phyloP scores from a whole-genome alignment of 2,329 filamentous ascomycete genomes.

The Trichoderma sp. region DNA sequence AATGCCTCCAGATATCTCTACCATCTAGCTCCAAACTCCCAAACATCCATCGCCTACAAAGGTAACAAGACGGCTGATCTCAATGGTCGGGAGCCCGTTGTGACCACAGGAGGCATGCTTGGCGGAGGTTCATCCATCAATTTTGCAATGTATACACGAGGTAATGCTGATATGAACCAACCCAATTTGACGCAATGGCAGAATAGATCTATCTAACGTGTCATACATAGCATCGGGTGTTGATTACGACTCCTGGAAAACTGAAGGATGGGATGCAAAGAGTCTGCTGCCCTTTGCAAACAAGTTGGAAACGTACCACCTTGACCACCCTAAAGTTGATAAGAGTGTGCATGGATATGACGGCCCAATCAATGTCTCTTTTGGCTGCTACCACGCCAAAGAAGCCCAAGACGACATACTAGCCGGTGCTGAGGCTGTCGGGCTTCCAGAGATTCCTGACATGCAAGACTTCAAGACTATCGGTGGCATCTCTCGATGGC shows the following conservation, averaged over 20 bases:
- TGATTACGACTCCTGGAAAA: constrained; percentile 39
- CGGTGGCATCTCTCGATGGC: constrained; percentile 35
- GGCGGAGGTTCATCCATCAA: constrained; percentile 40
- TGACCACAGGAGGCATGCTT: constrained; percentile 32
- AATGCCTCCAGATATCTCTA: constrained; percentile 28
- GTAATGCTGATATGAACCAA: not conserved
- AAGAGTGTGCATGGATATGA: constrained; percentile 51
- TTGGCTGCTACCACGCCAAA: constrained; percentile 47
- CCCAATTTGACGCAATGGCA: not conserved
- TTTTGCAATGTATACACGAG: constrained; percentile 36
- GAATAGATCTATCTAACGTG: not conserved
- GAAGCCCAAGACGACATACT: constrained; percentile 51
- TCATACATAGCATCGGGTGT: constrained; percentile 29
- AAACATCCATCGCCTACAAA: constrained; percentile 30
- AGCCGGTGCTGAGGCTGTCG: constrained; percentile 46
- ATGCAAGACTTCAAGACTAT: constrained; percentile 50
- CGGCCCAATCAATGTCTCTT: constrained; percentile 58
- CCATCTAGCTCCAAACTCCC: constrained; percentile 27
- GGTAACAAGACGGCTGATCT: constrained; percentile 29
- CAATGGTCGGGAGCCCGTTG: constrained; percentile 28
- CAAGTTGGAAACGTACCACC: constrained; percentile 58
- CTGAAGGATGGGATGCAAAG: constrained; percentile 36
- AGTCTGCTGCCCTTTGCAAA: constrained; percentile 37
- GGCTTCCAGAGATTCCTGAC: constrained; percentile 51
- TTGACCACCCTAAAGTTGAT: constrained; percentile 36